A percentile compares a stretch with the other conserved stretches of the same genome.
Conservation (phyloP, 1,284 basidiomycete species). For the Ceraceosorus bombacis region DNA sequence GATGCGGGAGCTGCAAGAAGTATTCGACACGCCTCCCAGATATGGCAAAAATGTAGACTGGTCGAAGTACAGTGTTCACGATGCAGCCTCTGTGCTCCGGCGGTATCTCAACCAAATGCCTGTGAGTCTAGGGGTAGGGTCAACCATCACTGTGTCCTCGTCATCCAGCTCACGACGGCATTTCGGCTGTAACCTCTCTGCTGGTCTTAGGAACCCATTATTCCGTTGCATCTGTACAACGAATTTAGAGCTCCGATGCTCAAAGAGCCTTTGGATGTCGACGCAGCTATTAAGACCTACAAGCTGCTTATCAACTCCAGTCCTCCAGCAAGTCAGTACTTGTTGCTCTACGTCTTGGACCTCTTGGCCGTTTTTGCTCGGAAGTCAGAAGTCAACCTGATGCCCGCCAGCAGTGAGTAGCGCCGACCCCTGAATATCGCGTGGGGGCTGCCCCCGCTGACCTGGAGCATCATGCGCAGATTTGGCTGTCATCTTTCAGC, state of each 20-base stretch:
- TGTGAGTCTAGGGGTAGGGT: constrained; percentile 54
- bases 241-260: constrained; percentile 70
- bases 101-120: constrained; percentile 95
- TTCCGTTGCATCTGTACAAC: constrained; percentile 78
- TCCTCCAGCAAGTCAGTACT: constrained; percentile 82
- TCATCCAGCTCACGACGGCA: neutral
- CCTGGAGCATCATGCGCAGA: constrained; percentile 13
- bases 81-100: constrained; percentile 90
- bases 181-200: neutral
- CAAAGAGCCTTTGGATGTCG: constrained; percentile 27
- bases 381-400: constrained; percentile 82
- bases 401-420: constrained; percentile 81
- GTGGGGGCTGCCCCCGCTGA: constrained; percentile 46
- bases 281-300: constrained; percentile 53
- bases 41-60: constrained; percentile 90
- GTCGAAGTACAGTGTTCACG: constrained; percentile 84
- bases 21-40: constrained; percentile 79
- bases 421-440: neutral
- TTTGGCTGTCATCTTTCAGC: constrained; percentile 47
- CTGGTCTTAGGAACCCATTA: constrained; percentile 67
- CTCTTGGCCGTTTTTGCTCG: constrained; percentile 87
- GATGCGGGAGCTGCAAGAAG: constrained; percentile 85
- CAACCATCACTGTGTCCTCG: no score
- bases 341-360: constrained; percentile 91
- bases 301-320: constrained; percentile 74